Conservation (phyloP, 179 eudicot genomes). For the Amaranthus tricolor region DNA sequence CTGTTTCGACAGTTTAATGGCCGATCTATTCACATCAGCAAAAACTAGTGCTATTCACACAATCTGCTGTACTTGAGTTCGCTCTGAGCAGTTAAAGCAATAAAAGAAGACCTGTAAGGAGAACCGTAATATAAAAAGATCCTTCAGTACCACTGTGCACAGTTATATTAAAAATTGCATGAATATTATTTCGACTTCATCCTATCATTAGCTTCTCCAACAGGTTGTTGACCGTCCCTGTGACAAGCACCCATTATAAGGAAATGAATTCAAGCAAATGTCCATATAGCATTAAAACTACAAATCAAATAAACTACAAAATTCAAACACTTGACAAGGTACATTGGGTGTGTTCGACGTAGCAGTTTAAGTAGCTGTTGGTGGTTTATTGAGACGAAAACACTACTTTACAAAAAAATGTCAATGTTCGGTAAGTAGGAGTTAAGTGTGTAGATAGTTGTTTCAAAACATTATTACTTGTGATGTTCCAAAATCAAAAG, state of each 20-base stretch:
- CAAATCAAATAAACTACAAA: neutral
- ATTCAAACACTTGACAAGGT: neutral
- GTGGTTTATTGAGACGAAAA: no score
- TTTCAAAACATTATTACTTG: no score
- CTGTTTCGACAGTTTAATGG: conserved; percentile 5
- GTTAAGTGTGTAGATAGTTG: no score
- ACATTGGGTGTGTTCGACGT: no score
- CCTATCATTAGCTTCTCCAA: conserved; percentile 45
- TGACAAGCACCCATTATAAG: conserved; percentile 21
- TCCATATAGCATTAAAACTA: neutral
- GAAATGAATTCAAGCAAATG: neutral
- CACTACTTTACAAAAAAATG: no score
- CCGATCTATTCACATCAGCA: conserved; percentile 25
- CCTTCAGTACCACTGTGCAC: neutral
- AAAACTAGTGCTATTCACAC: conserved; percentile 40
- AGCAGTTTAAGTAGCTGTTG: no score
- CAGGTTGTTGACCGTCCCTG: conserved; percentile 44
- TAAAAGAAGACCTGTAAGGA: conserved; percentile 16
- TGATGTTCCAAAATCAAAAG: no score
- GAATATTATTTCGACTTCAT: neutral
- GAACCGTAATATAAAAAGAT: neutral
- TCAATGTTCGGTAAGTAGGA: no score
- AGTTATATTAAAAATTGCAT: conserved; percentile 8
- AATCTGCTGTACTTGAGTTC: conserved; percentile 11
- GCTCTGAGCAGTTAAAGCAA: conserved; percentile 16